Evolutionary conservation across 805 yeast species (phyloP), one percentile per base, ranked within the genome.

Genomic region (Cyberlindnera samutprakarnensis): DNA sequence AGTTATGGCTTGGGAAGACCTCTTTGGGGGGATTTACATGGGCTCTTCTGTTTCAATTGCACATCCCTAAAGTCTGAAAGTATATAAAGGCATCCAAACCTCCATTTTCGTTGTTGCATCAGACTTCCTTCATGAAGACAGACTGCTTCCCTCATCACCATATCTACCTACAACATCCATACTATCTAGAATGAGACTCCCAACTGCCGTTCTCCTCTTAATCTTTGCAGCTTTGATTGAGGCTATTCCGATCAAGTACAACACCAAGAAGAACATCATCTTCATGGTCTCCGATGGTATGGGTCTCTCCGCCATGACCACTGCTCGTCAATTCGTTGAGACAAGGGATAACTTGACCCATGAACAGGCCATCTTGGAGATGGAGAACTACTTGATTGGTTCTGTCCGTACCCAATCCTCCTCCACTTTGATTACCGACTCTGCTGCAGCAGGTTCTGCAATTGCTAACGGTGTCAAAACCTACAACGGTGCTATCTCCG

Each of bases 401-500:
- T 67, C 80, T 23, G 81, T 92, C n/a, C 70, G 96, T 47, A 87
- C 96, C 2, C 68, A 85, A 39, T 81, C 95, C 15, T 69, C 74
- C 18, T 66, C 71, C 38, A 78, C 88, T 4, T 63, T 81, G 52
- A 73, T 87, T 39, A 87, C 96, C 1, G 96, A 87, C 54, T 83
- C 94, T 20, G 96, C 96, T 12, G 96, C 96, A 5, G 96, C 95
- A 10, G 96, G 95, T 13, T 84, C 95, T 6, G 95, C 94, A 2
- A 85, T 86, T 46, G 68, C 94, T 2, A 81, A 94, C 52, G 90
- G 76, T 13, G 53, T 73, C 44, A 87, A 87, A 62, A 66, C 87
- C 6, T 86, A 87, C 61, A 87, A 87, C 53, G 94, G 94, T 18
- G 96, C 95, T 16, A 81, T 87, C 56, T 92, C 87, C n/a, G 94